A percentile compares a stretch with the other conserved stretches of the same genome.
Conservation (phyloP, 1,139 yeast species). For the Protomyces macrosporus region DNA sequence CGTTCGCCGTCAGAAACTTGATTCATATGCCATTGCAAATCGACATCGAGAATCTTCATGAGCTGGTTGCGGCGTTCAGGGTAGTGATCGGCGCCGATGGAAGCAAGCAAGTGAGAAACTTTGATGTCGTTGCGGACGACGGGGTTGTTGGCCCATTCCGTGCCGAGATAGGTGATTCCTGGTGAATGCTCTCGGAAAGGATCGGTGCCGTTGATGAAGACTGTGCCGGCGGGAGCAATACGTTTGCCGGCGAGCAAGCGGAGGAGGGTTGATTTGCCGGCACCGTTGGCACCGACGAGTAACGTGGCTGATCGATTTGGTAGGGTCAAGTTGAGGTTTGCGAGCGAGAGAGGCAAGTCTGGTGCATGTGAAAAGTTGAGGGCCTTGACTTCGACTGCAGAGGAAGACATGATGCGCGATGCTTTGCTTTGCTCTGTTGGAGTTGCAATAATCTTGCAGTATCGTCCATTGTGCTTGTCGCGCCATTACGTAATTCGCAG, state of each 20-base stretch:
- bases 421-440: background rate
- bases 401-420: background rate
- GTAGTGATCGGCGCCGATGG: conserved; percentile 74
- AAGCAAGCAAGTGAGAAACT: conserved; percentile 66
- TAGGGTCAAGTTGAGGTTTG: conserved; percentile 54
- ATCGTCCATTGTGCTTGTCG: background rate
- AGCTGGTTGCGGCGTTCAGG: conserved; percentile 71
- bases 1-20: conserved; percentile 90
- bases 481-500: background rate
- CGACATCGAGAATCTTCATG: conserved; percentile 72
- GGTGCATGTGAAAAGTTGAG: conserved; percentile 65
- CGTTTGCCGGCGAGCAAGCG: conserved; percentile 87
- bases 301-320: conserved; percentile 71
- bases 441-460: too few species aligned
- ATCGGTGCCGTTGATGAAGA: conserved; percentile 66
- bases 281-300: conserved; percentile 91
- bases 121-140: conserved; percentile 86
- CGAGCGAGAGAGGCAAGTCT: conserved; percentile 61
- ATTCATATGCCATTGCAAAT: conserved; percentile 87
- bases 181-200: conserved; percentile 66
- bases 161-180: conserved; percentile 84
- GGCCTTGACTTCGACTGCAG: conserved; percentile 56
- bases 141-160: conserved; percentile 95
- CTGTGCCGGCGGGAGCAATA: conserved; percentile 64
- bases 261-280: conserved; percentile 87